Evolutionary conservation across 306 rosid species (phyloP).

Genomic region (Lagenaria siceraria): DNA sequence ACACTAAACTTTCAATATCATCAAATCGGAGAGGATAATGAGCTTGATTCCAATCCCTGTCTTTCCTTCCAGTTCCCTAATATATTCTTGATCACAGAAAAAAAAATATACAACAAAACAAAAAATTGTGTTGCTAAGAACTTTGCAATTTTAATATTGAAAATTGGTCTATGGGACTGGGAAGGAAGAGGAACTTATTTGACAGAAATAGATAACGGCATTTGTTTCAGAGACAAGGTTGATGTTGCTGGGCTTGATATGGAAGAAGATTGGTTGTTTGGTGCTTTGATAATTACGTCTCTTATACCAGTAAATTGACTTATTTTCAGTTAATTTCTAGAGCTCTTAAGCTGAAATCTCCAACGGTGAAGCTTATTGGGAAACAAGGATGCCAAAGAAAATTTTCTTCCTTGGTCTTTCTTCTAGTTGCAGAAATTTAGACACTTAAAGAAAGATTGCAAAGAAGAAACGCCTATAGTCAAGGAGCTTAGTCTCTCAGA

Average conservation of each 20-base stretch:
- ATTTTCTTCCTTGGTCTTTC: background rate
- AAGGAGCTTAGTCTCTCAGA: background rate
- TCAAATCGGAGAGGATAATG: background rate
- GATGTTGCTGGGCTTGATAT: background rate
- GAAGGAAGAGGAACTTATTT: background rate
- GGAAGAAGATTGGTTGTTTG: background rate
- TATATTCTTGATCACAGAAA: too few relatives aligned
- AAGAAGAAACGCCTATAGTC: background rate
- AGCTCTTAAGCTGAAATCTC: background rate
- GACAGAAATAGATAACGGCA: background rate
- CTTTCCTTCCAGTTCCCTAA: too few relatives aligned
- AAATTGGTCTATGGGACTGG: background rate
- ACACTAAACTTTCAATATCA: background rate
- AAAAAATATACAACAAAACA: too few relatives aligned
- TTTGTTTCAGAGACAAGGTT: background rate
- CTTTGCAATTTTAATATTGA: background rate
- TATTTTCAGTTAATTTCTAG: background rate
- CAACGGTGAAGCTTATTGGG: background rate
- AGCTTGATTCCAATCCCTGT: too few relatives aligned
- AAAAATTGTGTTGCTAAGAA: too few relatives aligned
- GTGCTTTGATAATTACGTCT: background rate
- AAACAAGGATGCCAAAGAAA: background rate
- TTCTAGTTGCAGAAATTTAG: background rate
- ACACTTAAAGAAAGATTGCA: background rate
- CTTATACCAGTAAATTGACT: background rate